A percentile compares a stretch with the other conserved stretches of the same genome.
Conservation (phyloP, 495 filamentous ascomycete species). For the Penicillium paxilli region DNA sequence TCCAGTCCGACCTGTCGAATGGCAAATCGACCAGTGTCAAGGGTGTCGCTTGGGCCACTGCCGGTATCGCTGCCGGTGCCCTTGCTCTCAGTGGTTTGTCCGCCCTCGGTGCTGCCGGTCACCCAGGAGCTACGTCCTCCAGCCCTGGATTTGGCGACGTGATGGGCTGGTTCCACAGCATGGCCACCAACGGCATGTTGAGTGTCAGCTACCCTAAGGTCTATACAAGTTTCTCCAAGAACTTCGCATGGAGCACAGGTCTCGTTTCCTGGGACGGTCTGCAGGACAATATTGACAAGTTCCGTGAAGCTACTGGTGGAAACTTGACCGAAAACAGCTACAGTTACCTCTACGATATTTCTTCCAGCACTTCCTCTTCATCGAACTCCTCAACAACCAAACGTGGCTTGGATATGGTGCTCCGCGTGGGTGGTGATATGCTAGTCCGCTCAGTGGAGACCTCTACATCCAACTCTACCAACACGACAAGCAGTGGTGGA, state of each 20-base stretch:
- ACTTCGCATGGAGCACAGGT: slow-evolving; percentile 91
- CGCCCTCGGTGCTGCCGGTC: slow-evolving; percentile 63
- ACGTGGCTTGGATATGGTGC: slow-evolving; percentile 53
- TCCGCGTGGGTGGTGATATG: slow-evolving; percentile 41
- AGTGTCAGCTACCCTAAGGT: slow-evolving; percentile 83
- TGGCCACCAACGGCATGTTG: slow-evolving; percentile 95
- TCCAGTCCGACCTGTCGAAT: slow-evolving; percentile 79
- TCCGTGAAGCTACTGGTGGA: slow-evolving; percentile 77
- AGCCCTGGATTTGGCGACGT: slow-evolving; percentile 88
- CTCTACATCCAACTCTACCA: slow-evolving; percentile 47
- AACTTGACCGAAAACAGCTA: slow-evolving; percentile 81
- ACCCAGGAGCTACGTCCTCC: slow-evolving; percentile 62
- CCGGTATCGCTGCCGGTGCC: slow-evolving; percentile 83
- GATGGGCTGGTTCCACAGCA: slow-evolving; percentile 86
- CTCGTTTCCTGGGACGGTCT: slow-evolving; percentile 78
- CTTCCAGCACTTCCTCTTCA: slow-evolving; percentile 33
- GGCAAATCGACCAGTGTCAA: slow-evolving; percentile 76
- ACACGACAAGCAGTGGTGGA: slow-evolving; percentile 17
- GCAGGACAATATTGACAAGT: slow-evolving; percentile 82
- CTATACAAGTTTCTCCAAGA: slow-evolving; percentile 84
- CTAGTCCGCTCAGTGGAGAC: slow-evolving; percentile 52
- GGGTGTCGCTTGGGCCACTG: slow-evolving; percentile 81
- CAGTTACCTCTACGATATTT: slow-evolving; percentile 66
- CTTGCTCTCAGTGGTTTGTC: slow-evolving; percentile 72
- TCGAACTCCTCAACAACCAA: slow-evolving; percentile 18